These are phyloP conservation scores for Bacterosira constricta DNA, from an alignment of 108 stramenopile species.

Conservation along the genomic window DNA sequence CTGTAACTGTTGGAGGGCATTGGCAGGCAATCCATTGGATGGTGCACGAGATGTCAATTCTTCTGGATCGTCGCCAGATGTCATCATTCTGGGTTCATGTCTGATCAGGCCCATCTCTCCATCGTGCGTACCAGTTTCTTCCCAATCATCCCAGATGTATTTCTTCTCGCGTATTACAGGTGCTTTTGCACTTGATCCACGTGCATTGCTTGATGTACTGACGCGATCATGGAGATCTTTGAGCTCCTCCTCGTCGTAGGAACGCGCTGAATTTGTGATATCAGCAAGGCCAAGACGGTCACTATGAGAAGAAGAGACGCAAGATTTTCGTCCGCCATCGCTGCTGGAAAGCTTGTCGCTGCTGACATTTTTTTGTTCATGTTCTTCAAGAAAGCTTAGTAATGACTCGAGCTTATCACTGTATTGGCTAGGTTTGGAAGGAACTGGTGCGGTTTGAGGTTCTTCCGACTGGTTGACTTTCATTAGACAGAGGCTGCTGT, in stretches of 20 bases:
- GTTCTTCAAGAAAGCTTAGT: slow-evolving; percentile 15
- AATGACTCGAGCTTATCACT: slow-evolving; percentile 14
- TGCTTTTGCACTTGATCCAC: background rate
- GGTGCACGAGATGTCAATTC: background rate
- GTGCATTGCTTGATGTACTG: background rate
- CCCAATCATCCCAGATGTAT: slow-evolving; percentile 44
- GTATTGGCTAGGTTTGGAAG: background rate
- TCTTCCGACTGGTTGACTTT: background rate
- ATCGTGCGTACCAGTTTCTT: slow-evolving; percentile 3
- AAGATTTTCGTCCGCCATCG: background rate
- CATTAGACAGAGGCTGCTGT: too few species aligned
- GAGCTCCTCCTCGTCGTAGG: slow-evolving; percentile 11
- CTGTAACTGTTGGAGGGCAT: slow-evolving; percentile 19
- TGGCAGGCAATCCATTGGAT: background rate
- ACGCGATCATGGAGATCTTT: slow-evolving; percentile 3
- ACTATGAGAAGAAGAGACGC: background rate
- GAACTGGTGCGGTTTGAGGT: background rate
- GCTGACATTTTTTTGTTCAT: background rate
- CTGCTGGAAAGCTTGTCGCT: background rate
- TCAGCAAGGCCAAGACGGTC: slow-evolving; percentile 15
- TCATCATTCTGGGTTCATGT: background rate
- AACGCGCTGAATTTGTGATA: slow-evolving; percentile 17
- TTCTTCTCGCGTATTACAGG: background rate
- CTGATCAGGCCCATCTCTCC: slow-evolving; percentile 7
- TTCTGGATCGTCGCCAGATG: slow-evolving; percentile 3